Percentiles rank a stretch among this genome's conserved stretches.
Evolutionary conservation across 495 filamentous ascomycete species (phyloP).

Genomic region (Talaromyces liani): DNA sequence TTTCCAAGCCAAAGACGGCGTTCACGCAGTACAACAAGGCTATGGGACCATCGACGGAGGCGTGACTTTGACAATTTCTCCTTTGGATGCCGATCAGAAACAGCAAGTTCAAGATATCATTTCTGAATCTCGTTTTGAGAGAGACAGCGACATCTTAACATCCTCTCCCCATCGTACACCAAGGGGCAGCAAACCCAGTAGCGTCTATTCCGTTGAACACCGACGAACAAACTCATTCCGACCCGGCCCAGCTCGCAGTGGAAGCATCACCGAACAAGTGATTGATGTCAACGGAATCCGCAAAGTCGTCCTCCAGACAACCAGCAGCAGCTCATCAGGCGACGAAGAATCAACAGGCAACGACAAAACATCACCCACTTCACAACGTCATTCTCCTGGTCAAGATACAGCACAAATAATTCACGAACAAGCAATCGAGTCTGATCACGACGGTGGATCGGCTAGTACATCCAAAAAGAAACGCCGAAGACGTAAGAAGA

Average conservation of each 20-base stretch:
- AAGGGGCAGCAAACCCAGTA: slow-evolving; percentile 2
- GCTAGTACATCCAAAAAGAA: slow-evolving; percentile 5
- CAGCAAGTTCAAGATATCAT: slow-evolving; percentile 2
- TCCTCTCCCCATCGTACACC: not conserved
- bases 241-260: slow-evolving; percentile 58
- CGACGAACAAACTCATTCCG: slow-evolving; percentile 20
- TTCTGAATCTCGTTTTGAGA: not conserved
- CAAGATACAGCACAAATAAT: not conserved
- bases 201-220: not conserved
- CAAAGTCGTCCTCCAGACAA: slow-evolving; percentile 78
- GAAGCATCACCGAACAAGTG: slow-evolving; percentile 84
- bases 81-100: slow-evolving; percentile 18
- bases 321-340: slow-evolving; percentile 44
- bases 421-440: not conserved
- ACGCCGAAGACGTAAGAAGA: slow-evolving; percentile 8
- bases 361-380: not conserved
- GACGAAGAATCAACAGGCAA: slow-evolving; percentile 14
- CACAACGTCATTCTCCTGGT: not conserved
- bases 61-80: slow-evolving; percentile 17
- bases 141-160: not conserved
- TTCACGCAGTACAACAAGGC: slow-evolving; percentile 55
- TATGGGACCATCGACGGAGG: slow-evolving; percentile 50
- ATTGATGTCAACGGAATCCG: slow-evolving; percentile 74
- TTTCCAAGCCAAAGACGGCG: slow-evolving; percentile 57
- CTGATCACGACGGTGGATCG: not conserved